Evolutionary conservation across 2,329 filamentous ascomycete genomes (phyloP).

Genomic region (Colletotrichum falcatum): DNA sequence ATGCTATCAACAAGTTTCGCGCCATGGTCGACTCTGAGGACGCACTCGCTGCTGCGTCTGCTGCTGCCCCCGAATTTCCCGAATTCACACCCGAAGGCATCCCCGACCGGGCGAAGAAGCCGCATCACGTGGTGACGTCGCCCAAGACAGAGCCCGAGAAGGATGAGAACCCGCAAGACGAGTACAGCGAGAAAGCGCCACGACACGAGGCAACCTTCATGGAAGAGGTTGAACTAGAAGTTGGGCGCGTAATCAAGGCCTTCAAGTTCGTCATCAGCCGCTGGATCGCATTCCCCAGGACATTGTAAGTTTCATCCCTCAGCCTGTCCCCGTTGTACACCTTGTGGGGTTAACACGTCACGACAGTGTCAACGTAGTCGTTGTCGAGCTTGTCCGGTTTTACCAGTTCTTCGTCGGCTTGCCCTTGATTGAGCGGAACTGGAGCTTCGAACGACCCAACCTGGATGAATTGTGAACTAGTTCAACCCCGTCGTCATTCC

Average conservation of each 20-base stretch:
- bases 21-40: conserved; percentile 60
- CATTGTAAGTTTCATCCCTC: conserved; percentile 70
- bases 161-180: conserved; percentile 46
- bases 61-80: conserved; percentile 43
- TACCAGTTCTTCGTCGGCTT: conserved; percentile 66
- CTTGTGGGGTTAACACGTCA: conserved; percentile 46
- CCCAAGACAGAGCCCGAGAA: conserved; percentile 45
- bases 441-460: conserved; percentile 58
- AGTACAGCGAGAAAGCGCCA: conserved; percentile 51
- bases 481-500: background rate
- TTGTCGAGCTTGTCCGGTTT: conserved; percentile 58
- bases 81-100: conserved; percentile 38
- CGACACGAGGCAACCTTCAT: conserved; percentile 54
- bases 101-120: conserved; percentile 57
- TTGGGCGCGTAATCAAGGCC: conserved; percentile 70
- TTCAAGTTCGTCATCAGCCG: conserved; percentile 74
- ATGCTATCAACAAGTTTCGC: conserved; percentile 79
- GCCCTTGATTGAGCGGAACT: conserved; percentile 62
- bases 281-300: conserved; percentile 77
- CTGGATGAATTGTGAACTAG: conserved; percentile 61
- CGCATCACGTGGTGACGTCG: conserved; percentile 54
- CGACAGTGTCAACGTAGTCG: conserved; percentile 53
- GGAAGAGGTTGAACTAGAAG: conserved; percentile 74
- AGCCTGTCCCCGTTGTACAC: background rate
- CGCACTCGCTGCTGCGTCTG: conserved; percentile 44